These are phyloP conservation scores for Ilyonectria destructans DNA, from an alignment of 2,329 filamentous ascomycete species.

Conservation along the genomic window DNA sequence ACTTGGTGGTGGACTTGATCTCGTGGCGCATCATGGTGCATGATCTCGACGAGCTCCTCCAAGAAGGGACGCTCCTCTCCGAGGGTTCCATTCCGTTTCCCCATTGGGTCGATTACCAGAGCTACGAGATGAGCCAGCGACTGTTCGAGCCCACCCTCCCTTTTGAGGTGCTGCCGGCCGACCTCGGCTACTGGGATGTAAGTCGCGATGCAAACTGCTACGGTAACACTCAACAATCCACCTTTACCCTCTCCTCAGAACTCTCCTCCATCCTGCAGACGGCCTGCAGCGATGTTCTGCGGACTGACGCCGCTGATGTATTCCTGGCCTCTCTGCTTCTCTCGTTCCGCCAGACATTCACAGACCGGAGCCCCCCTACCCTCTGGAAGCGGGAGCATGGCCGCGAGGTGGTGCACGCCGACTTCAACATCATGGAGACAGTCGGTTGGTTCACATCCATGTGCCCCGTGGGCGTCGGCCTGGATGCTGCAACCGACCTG, in stretches of 20 bases:
- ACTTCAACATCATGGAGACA: conserved; percentile 69
- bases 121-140: conserved; percentile 54
- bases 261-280: conserved; percentile 61
- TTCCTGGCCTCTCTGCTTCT: conserved; percentile 69
- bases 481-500: conserved; percentile 64
- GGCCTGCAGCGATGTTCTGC: conserved; percentile 62
- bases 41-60: conserved; percentile 67
- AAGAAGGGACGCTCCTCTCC: conserved; percentile 61
- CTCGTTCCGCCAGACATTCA: conserved; percentile 71
- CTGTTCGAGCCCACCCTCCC: conserved; percentile 54
- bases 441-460: conserved; percentile 75
- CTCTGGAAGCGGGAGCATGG: conserved; percentile 71
- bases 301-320: conserved; percentile 69
- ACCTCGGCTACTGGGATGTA: conserved; percentile 66
- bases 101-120: conserved; percentile 66
- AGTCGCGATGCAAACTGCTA: conserved; percentile 62
- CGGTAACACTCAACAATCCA: conserved; percentile 58
- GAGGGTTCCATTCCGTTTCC: conserved; percentile 64
- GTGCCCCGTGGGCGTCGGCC: conserved; percentile 65
- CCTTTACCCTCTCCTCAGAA: conserved; percentile 62
- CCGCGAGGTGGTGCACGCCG: conserved; percentile 60
- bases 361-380: conserved; percentile 65
- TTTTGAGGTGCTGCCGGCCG: conserved; percentile 58
- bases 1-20: conserved; percentile 66
- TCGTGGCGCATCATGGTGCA: conserved; percentile 68